phyloP scores from a whole-genome alignment of 192 early-diverging fungal species.

The Pilobolus umbonatus region DNA sequence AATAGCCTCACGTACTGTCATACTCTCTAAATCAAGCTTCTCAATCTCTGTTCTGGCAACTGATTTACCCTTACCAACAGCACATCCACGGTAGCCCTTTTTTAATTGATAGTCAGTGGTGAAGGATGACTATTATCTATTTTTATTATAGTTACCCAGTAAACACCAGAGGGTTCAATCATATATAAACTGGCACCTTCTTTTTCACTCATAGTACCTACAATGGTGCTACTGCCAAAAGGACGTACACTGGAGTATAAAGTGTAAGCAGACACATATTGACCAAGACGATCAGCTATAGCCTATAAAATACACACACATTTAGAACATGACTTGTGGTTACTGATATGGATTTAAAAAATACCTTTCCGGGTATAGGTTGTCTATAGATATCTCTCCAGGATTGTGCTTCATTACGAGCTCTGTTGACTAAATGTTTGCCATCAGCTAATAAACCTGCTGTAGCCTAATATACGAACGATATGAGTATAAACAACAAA shows the following conservation, averaged over 20 bases:
- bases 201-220: slow-evolving; percentile 72
- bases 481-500: neutral
- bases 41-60: slow-evolving; percentile 99
- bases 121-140: neutral
- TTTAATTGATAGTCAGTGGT: neutral
- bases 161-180: slow-evolving; percentile 96
- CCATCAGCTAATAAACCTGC: slow-evolving; percentile 93
- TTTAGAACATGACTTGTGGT: neutral
- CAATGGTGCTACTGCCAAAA: slow-evolving; percentile 82
- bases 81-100: slow-evolving; percentile 92
- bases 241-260: slow-evolving; percentile 93
- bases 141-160: slow-evolving; percentile 58
- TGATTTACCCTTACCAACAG: slow-evolving; percentile 94
- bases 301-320: slow-evolving; percentile 36
- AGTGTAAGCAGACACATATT: slow-evolving; percentile 96
- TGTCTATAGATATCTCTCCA: slow-evolving; percentile 83
- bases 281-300: slow-evolving; percentile 88
- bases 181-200: slow-evolving; percentile 83
- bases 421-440: slow-evolving; percentile 82
- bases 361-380: slow-evolving; percentile 78
- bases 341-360: neutral
- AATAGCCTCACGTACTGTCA: slow-evolving; percentile 81
- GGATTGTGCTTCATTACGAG: slow-evolving; percentile 84
- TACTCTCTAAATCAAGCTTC: slow-evolving; percentile 82
- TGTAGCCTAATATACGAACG: slow-evolving; percentile 55